Conservation (phyloP, 169 alveolate species). For the Neospora caninum region DNA sequence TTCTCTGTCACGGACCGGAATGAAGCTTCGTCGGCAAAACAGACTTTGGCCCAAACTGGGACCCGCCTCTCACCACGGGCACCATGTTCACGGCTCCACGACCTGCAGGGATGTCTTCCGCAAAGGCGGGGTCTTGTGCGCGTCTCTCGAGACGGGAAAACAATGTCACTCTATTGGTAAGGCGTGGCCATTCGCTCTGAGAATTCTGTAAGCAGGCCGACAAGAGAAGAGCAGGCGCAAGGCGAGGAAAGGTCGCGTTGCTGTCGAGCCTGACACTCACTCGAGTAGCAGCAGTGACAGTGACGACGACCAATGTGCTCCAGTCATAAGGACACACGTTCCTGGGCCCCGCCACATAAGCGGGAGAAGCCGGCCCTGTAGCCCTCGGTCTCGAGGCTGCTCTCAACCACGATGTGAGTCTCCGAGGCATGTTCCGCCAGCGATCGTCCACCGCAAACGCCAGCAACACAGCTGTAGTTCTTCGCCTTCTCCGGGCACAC, state of each 20-base stretch:
- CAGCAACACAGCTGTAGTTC: not conserved
- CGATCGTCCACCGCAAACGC: not conserved
- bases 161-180: not conserved
- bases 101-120: not conserved
- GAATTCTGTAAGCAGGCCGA: not conserved
- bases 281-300: conserved; percentile 15
- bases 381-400: conserved; percentile 9
- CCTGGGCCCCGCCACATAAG: not conserved
- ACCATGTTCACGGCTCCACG: not conserved
- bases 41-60: not conserved
- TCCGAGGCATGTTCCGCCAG: not conserved
- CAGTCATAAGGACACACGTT: not conserved
- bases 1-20: too few relatives aligned
- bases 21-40: too few relatives aligned
- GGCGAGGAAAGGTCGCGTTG: not conserved
- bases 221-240: conserved; percentile 4
- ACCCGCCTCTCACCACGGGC: not conserved
- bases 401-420: not conserved
- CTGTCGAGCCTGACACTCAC: not conserved
- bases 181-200: too few relatives aligned
- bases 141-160: not conserved
- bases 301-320: not conserved
- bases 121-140: not conserved
- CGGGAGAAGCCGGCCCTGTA: not conserved
- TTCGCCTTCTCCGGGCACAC: not conserved